Conservation (phyloP, 176 grass and related monocot species). For the Triticum timopheevii region DNA sequence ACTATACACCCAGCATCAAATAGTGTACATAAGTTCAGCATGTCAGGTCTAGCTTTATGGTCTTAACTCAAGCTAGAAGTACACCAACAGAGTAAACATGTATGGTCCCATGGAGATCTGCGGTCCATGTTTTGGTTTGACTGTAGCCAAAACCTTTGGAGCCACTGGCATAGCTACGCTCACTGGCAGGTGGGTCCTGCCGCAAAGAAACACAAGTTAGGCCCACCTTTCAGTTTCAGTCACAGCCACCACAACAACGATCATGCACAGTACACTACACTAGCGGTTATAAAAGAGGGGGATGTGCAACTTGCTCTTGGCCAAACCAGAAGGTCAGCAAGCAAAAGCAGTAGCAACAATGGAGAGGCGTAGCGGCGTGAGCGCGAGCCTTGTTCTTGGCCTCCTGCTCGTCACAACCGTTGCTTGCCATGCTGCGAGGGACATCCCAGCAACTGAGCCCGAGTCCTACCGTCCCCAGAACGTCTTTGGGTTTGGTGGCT, state of each 20-base stretch:
- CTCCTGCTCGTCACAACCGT: conserved; percentile 27
- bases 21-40: not conserved
- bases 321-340: not conserved
- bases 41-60: not conserved
- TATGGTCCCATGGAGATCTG: conserved; percentile 16
- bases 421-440: conserved; percentile 32
- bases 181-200: conserved; percentile 4
- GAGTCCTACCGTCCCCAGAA: conserved; percentile 45
- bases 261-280: not conserved
- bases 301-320: not conserved
- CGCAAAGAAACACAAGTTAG: not conserved
- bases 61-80: conserved; percentile 8
- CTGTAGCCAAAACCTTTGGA: not conserved
- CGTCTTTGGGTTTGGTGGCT: conserved; percentile 50
- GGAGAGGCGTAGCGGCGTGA: not conserved
- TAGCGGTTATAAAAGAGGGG: not conserved
- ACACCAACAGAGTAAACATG: not conserved
- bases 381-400: not conserved
- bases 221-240: not conserved
- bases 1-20: not conserved
- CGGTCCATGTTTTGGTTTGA: not conserved
- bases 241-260: not conserved
- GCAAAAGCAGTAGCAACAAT: conserved; percentile 9
- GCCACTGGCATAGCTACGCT: not conserved
- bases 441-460: conserved; percentile 26